phyloP scores from a whole-genome alignment of 257 asterid species.

The Fraxinus anomala region DNA sequence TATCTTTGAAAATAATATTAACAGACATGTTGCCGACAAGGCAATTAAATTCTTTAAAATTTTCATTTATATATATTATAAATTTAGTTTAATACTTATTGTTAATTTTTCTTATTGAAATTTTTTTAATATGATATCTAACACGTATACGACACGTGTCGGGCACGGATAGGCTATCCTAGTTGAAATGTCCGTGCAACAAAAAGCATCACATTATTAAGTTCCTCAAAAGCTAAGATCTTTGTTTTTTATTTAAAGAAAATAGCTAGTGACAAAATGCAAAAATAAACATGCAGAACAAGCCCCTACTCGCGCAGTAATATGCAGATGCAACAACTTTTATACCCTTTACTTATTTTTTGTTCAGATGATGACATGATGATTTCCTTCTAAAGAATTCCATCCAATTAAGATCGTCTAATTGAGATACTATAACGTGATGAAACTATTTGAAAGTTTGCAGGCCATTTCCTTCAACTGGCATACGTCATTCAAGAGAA shows the following conservation, averaged over 20 bases:
- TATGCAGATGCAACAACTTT: background rate
- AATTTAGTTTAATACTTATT: no score
- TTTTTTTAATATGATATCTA: no score
- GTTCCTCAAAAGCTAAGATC: background rate
- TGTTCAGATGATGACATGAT: background rate
- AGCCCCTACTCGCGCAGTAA: background rate
- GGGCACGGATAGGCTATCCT: no score
- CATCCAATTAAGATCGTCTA: constrained; percentile 14
- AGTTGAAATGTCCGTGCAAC: no score
- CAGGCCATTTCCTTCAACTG: background rate
- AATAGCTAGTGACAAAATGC: constrained; percentile 5
- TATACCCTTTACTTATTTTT: background rate
- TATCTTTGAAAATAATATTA: no score
- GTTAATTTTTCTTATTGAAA: no score
- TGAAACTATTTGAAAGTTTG: background rate
- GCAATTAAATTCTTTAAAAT: no score
- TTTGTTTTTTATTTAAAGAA: background rate
- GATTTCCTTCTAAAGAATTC: constrained; percentile 15
- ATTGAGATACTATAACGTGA: background rate
- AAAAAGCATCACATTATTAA: background rate
- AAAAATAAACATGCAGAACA: background rate
- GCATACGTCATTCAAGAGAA: background rate
- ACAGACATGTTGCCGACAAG: no score
- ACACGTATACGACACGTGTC: no score
- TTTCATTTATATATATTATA: no score